Percentiles rank a stretch among this genome's conserved stretches.
Conservation (phyloP, 768 basidiomycete species). For the Lentinus tigrinus region DNA sequence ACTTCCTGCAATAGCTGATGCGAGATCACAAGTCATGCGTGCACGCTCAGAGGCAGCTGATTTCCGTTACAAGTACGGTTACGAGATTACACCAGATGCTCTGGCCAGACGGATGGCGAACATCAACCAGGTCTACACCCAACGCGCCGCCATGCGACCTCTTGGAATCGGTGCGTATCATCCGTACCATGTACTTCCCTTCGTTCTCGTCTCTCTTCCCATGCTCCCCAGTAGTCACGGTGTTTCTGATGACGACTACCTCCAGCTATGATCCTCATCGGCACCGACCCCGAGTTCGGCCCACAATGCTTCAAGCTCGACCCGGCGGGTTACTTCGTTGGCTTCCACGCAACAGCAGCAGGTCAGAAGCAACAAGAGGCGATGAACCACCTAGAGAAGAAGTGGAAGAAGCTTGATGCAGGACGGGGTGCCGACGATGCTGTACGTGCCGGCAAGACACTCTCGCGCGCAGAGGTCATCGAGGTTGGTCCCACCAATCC, state of each 20-base stretch:
- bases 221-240: too few species aligned
- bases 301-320: conserved; percentile 99
- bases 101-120: conserved; percentile 92
- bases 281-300: conserved; percentile 84
- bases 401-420: conserved; percentile 92
- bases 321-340: conserved; percentile 97
- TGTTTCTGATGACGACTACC: not conserved
- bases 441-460: conserved; percentile 66
- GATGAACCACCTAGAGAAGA: conserved; percentile 98
- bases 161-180: conserved; percentile 80
- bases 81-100: conserved; percentile 98
- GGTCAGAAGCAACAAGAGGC: conserved; percentile 98
- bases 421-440: conserved; percentile 81
- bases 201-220: not conserved
- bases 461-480: conserved; percentile 78
- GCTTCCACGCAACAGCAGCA: conserved; percentile 95
- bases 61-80: conserved; percentile 95
- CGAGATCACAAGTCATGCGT: conserved; percentile 81
- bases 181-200: too few species aligned
- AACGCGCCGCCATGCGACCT: conserved; percentile 95
- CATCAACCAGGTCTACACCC: conserved; percentile 98
- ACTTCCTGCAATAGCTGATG: conserved; percentile 67
- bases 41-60: conserved; percentile 88
- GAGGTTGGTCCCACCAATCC: conserved; percentile 57
- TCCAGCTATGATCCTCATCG: conserved; percentile 94